Conservation (phyloP, 2,329 filamentous ascomycete genomes). For the Keithomyces neogunnii region DNA sequence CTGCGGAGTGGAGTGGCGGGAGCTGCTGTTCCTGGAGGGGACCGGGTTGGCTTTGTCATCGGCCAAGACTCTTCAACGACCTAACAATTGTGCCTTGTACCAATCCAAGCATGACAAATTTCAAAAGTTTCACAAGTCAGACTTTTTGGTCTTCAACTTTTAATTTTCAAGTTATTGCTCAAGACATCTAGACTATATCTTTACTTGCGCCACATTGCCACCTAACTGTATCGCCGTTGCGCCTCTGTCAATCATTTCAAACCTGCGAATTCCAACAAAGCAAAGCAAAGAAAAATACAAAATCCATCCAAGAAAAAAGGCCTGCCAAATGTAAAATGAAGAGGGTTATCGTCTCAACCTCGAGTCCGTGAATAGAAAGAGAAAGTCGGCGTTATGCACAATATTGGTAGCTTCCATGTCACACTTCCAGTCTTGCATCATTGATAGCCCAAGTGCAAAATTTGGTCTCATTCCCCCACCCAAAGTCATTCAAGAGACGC, state of each 20-base stretch:
- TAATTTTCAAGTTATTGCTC: too few relatives aligned
- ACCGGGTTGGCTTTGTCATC: not conserved
- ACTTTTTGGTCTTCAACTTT: too few relatives aligned
- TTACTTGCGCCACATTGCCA: not conserved
- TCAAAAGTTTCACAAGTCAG: too few relatives aligned
- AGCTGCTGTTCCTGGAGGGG: not conserved
- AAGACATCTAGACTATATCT: not conserved
- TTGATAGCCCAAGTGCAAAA: too few relatives aligned
- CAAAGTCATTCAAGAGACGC: not conserved
- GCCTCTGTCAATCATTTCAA: not conserved
- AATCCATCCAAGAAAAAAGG: not conserved
- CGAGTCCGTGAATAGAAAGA: too few relatives aligned
- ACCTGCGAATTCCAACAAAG: not conserved
- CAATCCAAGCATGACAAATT: not conserved
- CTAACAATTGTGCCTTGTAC: not conserved
- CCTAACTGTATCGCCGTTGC: not conserved
- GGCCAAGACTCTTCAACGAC: not conserved
- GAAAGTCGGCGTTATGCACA: too few relatives aligned
- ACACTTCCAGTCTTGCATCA: too few relatives aligned
- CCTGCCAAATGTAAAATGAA: not conserved
- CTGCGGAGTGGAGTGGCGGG: not conserved
- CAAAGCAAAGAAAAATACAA: not conserved
- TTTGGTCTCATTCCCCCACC: not conserved
- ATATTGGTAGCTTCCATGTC: too few relatives aligned
- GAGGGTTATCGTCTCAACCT: too few relatives aligned